These are phyloP conservation scores for Pseudocercospora macadamiae DNA, from an alignment of 2,329 filamentous ascomycete genomes.

Conservation along the genomic window DNA sequence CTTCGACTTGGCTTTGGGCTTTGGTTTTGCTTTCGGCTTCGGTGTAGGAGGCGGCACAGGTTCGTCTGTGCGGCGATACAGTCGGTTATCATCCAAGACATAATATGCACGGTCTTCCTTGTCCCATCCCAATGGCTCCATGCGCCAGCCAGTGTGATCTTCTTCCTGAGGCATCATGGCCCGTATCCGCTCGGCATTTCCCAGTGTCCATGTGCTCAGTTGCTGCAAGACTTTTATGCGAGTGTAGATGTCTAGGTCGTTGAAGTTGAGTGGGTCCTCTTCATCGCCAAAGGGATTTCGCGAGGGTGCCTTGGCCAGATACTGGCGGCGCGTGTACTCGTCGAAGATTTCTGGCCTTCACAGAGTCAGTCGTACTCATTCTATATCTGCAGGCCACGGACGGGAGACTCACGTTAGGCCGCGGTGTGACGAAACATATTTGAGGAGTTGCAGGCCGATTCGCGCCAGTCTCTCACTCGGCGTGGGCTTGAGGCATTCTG, in stretches of 20 bases:
- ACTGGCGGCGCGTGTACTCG: conserved; percentile 89
- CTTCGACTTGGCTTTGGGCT: conserved; percentile 58
- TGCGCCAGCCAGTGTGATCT: conserved; percentile 52
- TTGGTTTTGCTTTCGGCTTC: conserved; percentile 60
- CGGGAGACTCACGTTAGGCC: conserved; percentile 74
- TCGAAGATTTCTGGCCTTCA: conserved; percentile 82
- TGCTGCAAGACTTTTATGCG: conserved; percentile 86
- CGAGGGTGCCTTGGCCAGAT: conserved; percentile 74
- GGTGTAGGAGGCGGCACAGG: conserved; percentile 58
- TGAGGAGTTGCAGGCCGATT: conserved; percentile 83
- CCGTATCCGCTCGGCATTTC: conserved; percentile 82
- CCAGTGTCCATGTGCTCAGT: conserved; percentile 85
- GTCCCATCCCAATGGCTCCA: conserved; percentile 88
- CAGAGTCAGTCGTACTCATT: not conserved
- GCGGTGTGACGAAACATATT: conserved; percentile 91
- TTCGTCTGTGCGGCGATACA: conserved; percentile 85
- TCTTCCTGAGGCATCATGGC: conserved; percentile 85
- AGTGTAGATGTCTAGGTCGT: conserved; percentile 77
- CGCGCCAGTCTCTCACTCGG: conserved; percentile 74
- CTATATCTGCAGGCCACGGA: not conserved
- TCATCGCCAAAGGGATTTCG: conserved; percentile 84
- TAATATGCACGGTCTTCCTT: conserved; percentile 83
- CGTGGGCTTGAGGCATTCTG: conserved; percentile 77
- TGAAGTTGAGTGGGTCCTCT: conserved; percentile 72
- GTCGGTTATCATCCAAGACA: conserved; percentile 87